These are phyloP conservation scores for Chaetomium olivaceum DNA, from an alignment of 2,329 filamentous ascomycete species.

Conservation along the genomic window DNA sequence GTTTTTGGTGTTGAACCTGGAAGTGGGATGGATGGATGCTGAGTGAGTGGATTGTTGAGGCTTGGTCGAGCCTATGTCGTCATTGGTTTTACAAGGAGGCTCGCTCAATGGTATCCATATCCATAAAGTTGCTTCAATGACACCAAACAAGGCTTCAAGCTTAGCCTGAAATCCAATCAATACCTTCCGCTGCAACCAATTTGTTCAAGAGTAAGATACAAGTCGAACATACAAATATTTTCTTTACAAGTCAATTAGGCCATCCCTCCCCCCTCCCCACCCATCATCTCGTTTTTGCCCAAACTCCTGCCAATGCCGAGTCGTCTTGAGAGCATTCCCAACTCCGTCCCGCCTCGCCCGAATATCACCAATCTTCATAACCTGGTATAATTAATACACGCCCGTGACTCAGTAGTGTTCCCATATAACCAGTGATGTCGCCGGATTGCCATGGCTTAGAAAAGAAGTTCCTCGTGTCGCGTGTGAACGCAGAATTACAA, in stretches of 20 bases:
- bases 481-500: slow-evolving; percentile 25
- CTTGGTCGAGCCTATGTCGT: slow-evolving; percentile 8
- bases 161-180: no score
- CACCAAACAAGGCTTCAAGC: no score
- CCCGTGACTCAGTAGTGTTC: background rate
- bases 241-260: slow-evolving; percentile 15
- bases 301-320: slow-evolving; percentile 20
- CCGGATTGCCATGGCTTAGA: slow-evolving; percentile 10
- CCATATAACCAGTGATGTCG: background rate
- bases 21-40: no score
- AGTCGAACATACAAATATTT: background rate
- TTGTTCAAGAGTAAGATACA: background rate
- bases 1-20: background rate
- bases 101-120: background rate
- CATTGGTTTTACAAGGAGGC: slow-evolving; percentile 3
- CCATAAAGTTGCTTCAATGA: background rate
- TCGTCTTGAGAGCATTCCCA: background rate
- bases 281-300: background rate
- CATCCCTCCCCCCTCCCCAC: background rate
- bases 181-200: background rate
- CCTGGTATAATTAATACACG: slow-evolving; percentile 12
- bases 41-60: no score
- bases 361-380: slow-evolving; percentile 1
- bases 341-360: background rate
- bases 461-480: slow-evolving; percentile 12